Base-by-base conservation (phyloP, 116 monocot genomes). In the Iris pallida region DNA sequence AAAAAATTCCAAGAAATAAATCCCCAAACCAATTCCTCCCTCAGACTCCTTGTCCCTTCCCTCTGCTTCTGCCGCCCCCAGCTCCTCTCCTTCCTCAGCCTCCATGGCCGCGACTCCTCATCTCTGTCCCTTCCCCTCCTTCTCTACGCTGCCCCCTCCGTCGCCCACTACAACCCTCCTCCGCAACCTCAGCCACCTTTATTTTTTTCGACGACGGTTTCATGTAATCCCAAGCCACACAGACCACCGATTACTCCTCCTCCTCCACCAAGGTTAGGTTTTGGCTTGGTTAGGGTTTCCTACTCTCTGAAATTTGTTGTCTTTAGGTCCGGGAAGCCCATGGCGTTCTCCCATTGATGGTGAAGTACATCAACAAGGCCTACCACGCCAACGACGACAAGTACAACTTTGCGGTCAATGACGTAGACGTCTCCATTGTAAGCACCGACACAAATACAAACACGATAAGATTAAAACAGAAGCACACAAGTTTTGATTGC, bases 311-410 rank as follows among this genome's bases (percentile, higher is more conserved):
- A 45, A 44, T 40, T 55, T 12, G 10, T 65, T 51, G 0, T 16
- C 19, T 41, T 13, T 46, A 92, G 90, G 78, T 59, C 59, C 89
- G 90, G 12, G 82, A 71, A 8, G 20, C 77, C n/a, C 89, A 85
- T 59, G 77, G 78, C 10, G 60, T 84, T 14, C 71, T 88, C 30
- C 90, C 98, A 16, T 67, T 98, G 4, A 98, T 88, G 12, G 88
- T 98, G 76, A 98, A 98, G 85, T 93, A 98, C 79, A 93, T 98
- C 65, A 85, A 76, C 55, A 90, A 93, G 43, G 88, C 98, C 12
- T 82, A 71, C 49, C 79, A 86, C 52, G 78, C 80, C 12, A 84
- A 77, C 61, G 93, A 93, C 20, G 93, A 98, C 10, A 98, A 88
- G 77, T 85, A 83, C 57, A 83, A 77, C 40, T 86, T 98, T 53